Base-by-base conservation (phyloP, 352 stramenopile species). In the Globisporangium irregulare region DNA sequence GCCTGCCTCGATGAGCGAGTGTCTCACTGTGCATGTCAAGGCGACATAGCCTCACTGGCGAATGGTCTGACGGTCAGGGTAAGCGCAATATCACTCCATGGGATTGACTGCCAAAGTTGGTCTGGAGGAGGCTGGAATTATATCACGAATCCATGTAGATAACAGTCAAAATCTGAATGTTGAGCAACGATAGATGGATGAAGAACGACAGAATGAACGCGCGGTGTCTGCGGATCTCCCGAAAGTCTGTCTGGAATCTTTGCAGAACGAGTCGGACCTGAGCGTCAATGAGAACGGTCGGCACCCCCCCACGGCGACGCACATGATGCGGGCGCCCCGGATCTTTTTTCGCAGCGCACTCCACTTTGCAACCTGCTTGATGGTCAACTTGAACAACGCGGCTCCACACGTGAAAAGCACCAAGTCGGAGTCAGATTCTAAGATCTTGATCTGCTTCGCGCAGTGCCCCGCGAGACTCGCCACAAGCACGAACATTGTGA, bases 291-390 rank as follows among this genome's bases (percentile, higher is more conserved):
- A 75, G 67, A 12, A 73, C 67, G 0, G 70, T 73, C 7, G 66
- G 66, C 9, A 75, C 32, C 4, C 61, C 61, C 4, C 22, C 22
- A 84, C 68, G 0, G 66, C 38, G n/a, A 82, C 69, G 38, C 75
- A 79, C 73, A 84, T 81, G 36, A 73, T 64, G 14, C 76, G 78
- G 10, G 75, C 82, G 51, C 77, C 76, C 1, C 73, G 48, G 1
- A 77, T 70, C 0, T 59, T 51, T 18, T 69, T 75, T 20, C 70
- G 67, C 5, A 84, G 32, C 0, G 79, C 63, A 3, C 65, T 43
- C 8, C 72, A 59, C 22, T 76, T 80, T n/a, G 67, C 72, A 2
- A 66, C 3, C 56, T 86, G 76, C 50, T 86, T 76, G 9, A 80
- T 59, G 3, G 43, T 25, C 2, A 86, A 8, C 41, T 86, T 86